Evolutionary conservation across 108 stramenopile species (phyloP), one percentile per base, ranked within the genome.

Genomic region (Chaetoceros tenuissimus): DNA sequence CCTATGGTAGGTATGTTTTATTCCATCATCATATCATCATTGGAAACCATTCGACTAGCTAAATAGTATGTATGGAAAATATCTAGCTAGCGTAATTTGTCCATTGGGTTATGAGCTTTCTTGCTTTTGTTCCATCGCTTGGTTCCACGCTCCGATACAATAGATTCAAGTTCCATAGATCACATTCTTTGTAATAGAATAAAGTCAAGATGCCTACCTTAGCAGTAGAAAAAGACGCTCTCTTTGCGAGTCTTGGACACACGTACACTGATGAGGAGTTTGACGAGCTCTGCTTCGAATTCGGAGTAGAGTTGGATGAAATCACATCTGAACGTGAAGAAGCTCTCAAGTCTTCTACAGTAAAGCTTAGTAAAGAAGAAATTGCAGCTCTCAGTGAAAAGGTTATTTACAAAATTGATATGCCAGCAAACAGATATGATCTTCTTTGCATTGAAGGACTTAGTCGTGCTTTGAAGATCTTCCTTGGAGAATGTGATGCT

Each of bases 401-500:
- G 50, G 80, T 96, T 1, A 68, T 97, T 44, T 99, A 99, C 87
- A 96, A 96, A 67, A 97, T 99, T 63, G 99, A 98, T 66, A 89
- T 98, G 13, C 97, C 99, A 3, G 99, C 99, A 51, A 99, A 99
- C 73, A 75, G 99, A 22, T 99, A 99, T 75, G 99, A 99, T 77
- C 65, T 99, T 28, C 82, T 99, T 8, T 98, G 97, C 57, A 74
- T 97, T 40, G 99, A 99, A 67, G 99, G 99, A 31, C 76, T 99
- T 20, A 80, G 94, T 19, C 79, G 97, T 26, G 89, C 97, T 8
- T 59, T 99, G 17, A 71, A 76, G 3, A 84, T 99, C 45, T 98
- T 98, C 71, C 65, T 97, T 66, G 96, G 84, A 18, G 75, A 84
- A 52, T 76, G 92, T 69, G 74, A 78, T 16, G 77, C 94, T 7